Evolutionary conservation across 441 rosid genomes (phyloP).

Genomic region (Populus trichocarpa): DNA sequence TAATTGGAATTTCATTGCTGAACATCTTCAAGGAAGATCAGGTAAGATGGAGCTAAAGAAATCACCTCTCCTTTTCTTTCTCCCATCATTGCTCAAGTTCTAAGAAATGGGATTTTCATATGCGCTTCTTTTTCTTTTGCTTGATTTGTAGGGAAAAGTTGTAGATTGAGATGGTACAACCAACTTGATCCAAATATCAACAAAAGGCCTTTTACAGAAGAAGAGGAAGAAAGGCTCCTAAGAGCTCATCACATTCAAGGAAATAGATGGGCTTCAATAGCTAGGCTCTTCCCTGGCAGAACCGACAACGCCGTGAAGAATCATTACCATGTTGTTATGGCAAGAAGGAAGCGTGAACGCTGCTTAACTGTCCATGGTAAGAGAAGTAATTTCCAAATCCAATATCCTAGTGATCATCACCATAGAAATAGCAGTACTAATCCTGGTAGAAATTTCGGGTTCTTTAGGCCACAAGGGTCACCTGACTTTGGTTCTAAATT

Average conservation of each 20-base stretch:
- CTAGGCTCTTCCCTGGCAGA: conserved; percentile 52
- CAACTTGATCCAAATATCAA: conserved; percentile 61
- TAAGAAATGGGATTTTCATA: conserved; percentile 13
- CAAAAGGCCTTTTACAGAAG: conserved; percentile 46
- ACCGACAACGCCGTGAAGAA: conserved; percentile 64
- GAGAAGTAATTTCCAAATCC: conserved; percentile 4
- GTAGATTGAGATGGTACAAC: conserved; percentile 67
- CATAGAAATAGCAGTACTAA: neutral
- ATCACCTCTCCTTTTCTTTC: neutral
- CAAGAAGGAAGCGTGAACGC: conserved; percentile 41
- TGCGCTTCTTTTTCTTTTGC: neutral
- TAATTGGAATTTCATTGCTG: conserved; percentile 63
- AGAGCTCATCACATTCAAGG: conserved; percentile 51
- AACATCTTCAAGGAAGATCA: conserved; percentile 59
- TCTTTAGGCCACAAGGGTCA: neutral
- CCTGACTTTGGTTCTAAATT: neutral
- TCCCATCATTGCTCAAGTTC: conserved; percentile 12
- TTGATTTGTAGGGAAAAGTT: conserved; percentile 44
- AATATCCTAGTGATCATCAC: conserved; percentile 7
- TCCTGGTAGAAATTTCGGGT: conserved; percentile 12
- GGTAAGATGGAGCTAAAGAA: conserved; percentile 26
- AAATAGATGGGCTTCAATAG: conserved; percentile 54
- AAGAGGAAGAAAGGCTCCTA: conserved; percentile 48
- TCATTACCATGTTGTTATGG: conserved; percentile 58
- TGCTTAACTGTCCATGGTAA: conserved; percentile 20